Evolutionary conservation across 2,329 filamentous ascomycete species (phyloP).

Genomic region (Colletotrichum sp.): DNA sequence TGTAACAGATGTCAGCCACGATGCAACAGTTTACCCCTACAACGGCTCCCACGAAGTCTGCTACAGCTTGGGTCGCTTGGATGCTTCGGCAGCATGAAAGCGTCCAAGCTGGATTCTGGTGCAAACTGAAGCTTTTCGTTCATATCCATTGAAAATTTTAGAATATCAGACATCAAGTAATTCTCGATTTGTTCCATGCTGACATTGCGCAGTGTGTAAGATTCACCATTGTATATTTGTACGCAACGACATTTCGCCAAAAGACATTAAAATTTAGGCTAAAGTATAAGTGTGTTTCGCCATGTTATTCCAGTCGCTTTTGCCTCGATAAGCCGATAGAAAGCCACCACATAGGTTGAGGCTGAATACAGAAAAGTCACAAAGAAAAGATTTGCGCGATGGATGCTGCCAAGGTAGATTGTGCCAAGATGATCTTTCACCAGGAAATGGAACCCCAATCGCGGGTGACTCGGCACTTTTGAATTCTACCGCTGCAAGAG

Average conservation of each 20-base stretch:
- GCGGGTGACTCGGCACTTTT: neutral
- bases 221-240: neutral
- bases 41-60: neutral
- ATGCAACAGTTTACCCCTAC: neutral
- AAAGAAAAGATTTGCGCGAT: neutral
- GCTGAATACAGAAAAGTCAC: neutral
- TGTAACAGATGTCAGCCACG: neutral
- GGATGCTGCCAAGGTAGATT: neutral
- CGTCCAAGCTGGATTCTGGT: neutral
- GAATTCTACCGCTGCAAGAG: neutral
- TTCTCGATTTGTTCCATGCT: neutral
- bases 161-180: neutral
- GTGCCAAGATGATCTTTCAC: neutral
- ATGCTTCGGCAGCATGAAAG: neutral
- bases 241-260: neutral
- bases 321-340: neutral
- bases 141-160: neutral
- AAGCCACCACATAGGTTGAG: neutral
- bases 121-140: neutral
- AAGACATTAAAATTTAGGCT: neutral
- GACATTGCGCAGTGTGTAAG: neutral
- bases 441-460: neutral
- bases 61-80: neutral
- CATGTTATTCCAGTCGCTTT: neutral
- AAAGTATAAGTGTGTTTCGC: neutral